phyloP scores from a whole-genome alignment of 2,329 filamentous ascomycete genomes.

The Aspergillus fumigatiaffinis region DNA sequence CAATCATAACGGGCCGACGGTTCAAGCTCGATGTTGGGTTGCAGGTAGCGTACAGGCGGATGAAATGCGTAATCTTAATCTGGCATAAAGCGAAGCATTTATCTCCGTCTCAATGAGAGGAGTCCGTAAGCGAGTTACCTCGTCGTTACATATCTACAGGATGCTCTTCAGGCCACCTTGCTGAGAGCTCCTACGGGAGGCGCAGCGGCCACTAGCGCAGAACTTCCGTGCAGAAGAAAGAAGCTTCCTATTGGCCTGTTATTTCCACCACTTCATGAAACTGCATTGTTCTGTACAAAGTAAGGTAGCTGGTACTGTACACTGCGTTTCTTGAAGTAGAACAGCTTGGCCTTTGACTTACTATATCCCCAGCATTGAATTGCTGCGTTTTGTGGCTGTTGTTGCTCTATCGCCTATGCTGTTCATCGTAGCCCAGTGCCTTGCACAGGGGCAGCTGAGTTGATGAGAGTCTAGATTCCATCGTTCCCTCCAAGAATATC shows the following conservation, averaged over 20 bases:
- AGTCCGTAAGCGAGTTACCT: slow-evolving; percentile 2
- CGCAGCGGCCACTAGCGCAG: slow-evolving; percentile 31
- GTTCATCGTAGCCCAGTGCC: not conserved
- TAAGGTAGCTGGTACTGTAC: too few species aligned
- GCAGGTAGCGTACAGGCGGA: not conserved
- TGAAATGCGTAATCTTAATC: slow-evolving; percentile 1
- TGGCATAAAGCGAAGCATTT: slow-evolving; percentile 1
- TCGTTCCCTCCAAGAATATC: not conserved
- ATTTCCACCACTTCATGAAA: not conserved
- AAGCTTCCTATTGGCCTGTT: not conserved
- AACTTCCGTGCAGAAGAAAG: slow-evolving; percentile 15
- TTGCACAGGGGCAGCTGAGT: not conserved
- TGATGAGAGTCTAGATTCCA: not conserved
- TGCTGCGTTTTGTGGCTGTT: not conserved
- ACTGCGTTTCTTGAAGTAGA: too few species aligned
- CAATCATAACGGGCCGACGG: slow-evolving; percentile 21
- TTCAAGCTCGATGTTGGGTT: not conserved
- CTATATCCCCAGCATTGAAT: not conserved
- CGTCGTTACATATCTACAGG: not conserved
- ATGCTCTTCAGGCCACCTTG: slow-evolving; percentile 30
- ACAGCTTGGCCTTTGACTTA: not conserved
- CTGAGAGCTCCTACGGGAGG: slow-evolving; percentile 25
- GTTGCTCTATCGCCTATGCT: not conserved
- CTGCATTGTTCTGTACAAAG: too few species aligned
- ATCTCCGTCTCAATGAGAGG: not conserved